Evolutionary conservation across 2,329 filamentous ascomycete species (phyloP).

Genomic region (Xylaria sp.): DNA sequence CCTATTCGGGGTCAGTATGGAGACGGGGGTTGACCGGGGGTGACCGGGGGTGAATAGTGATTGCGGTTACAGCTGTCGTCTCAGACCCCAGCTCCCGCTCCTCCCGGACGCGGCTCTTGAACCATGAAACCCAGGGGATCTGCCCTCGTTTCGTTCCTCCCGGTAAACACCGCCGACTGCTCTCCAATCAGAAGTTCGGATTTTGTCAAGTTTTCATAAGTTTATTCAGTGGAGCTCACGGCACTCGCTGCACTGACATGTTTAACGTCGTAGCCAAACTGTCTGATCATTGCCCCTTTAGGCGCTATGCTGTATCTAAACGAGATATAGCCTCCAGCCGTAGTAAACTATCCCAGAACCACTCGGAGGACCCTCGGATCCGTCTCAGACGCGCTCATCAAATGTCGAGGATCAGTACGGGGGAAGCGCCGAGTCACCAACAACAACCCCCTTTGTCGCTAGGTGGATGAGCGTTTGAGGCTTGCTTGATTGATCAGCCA

Average conservation of each 20-base stretch:
- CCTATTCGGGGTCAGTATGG: not conserved
- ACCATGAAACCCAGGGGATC: constrained; percentile 39
- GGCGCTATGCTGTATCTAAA: constrained; percentile 15
- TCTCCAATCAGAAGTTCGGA: constrained; percentile 25
- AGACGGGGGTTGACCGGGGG: not conserved
- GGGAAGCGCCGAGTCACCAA: constrained; percentile 21
- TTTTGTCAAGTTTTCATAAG: not conserved
- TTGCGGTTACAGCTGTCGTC: constrained; percentile 46
- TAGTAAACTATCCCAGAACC: constrained; percentile 3
- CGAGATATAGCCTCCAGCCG: not conserved
- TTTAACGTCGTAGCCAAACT: constrained; percentile 22
- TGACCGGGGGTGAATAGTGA: no score
- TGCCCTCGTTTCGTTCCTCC: constrained; percentile 38
- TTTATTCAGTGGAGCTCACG: constrained; percentile 28
- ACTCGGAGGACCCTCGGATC: constrained; percentile 29
- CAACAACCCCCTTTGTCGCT: constrained; percentile 31
- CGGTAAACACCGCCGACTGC: constrained; percentile 23
- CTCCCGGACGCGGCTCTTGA: constrained; percentile 34
- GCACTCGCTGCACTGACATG: constrained; percentile 29
- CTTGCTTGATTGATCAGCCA: constrained; percentile 20
- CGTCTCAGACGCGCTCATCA: constrained; percentile 45
- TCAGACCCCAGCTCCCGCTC: constrained; percentile 46
- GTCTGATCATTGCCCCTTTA: constrained; percentile 13
- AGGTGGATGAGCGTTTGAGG: constrained; percentile 26
- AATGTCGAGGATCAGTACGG: constrained; percentile 43